Conservation (phyloP, 1,284 basidiomycete species). For the Heterobasidion occidentale region DNA sequence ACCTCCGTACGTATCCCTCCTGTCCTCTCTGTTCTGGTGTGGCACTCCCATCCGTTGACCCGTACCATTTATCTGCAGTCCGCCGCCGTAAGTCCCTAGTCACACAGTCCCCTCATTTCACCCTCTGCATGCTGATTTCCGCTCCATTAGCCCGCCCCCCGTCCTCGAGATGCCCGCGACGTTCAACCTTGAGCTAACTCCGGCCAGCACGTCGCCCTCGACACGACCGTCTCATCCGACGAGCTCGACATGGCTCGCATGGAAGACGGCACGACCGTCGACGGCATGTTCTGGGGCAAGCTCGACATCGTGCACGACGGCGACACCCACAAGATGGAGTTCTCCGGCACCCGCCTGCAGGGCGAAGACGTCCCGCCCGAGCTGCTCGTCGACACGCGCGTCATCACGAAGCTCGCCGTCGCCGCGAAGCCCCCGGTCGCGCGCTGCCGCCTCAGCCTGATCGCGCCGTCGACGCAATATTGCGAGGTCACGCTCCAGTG, state of each 20-base stretch:
- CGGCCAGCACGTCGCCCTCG: constrained; percentile 67
- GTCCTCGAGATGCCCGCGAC: constrained; percentile 79
- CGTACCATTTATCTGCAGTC: constrained; percentile 23
- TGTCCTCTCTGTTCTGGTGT: neutral
- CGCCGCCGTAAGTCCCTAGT: constrained; percentile 56
- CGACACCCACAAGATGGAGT: constrained; percentile 71
- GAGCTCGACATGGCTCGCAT: constrained; percentile 81
- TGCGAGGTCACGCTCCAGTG: constrained; percentile 68
- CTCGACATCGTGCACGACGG: constrained; percentile 71
- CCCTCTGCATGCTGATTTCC: neutral
- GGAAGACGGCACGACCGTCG: constrained; percentile 78
- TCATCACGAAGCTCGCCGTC: constrained; percentile 63
- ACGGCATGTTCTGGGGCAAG: constrained; percentile 79
- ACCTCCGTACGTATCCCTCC: constrained; percentile 53
- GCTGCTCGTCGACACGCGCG: constrained; percentile 64
- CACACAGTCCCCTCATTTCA: neutral
- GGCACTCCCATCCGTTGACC: neutral
- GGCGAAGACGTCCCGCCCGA: constrained; percentile 50
- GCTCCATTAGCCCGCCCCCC: constrained; percentile 56
- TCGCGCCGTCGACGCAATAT: constrained; percentile 63
- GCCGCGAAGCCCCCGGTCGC: constrained; percentile 65
- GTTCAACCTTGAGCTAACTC: constrained; percentile 69
- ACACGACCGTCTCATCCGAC: constrained; percentile 63
- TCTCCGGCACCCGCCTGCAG: constrained; percentile 65
- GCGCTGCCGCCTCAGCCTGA: constrained; percentile 64